Percentiles rank a stretch among this genome's conserved stretches.
Conservation (phyloP, 805 yeast species). For the Wickerhamomyces kurtzmanii region DNA sequence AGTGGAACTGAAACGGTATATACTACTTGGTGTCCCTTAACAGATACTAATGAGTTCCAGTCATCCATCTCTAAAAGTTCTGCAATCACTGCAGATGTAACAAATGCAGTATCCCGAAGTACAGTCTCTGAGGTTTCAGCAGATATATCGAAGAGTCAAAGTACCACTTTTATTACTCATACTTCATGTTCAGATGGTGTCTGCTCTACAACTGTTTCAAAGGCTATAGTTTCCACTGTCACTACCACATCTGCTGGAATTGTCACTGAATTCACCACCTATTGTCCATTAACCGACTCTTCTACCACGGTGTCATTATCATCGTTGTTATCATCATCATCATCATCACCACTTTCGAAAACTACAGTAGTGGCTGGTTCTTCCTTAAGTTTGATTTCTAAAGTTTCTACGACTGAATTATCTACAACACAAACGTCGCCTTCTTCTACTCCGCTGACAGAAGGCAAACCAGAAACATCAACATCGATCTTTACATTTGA, state of each 20-base stretch:
- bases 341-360: constrained; percentile 1
- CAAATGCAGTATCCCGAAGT: too few relatives aligned
- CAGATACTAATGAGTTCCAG: too few relatives aligned
- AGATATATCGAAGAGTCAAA: too few relatives aligned
- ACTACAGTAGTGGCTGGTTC: background rate
- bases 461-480: background rate
- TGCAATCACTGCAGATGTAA: too few relatives aligned
- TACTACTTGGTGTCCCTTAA: constrained; percentile 16
- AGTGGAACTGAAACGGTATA: constrained; percentile 15
- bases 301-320: constrained; percentile 1
- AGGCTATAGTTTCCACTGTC: constrained; percentile 19
- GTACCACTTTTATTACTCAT: constrained; percentile 19
- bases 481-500: constrained; percentile 1
- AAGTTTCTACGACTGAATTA: constrained; percentile 1
- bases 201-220: constrained; percentile 17
- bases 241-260: constrained; percentile 19
- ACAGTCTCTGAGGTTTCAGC: too few relatives aligned
- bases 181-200: constrained; percentile 19
- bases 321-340: background rate
- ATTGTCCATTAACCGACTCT: constrained; percentile 22
- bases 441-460: constrained; percentile 1
- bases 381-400: background rate
- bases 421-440: constrained; percentile 5
- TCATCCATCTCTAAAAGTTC: too few relatives aligned
- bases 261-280: constrained; percentile 29